Evolutionary conservation across 2,329 filamentous ascomycete genomes (phyloP), one percentile per base, ranked within the genome.

Genomic region (Monosporascus cannonballus): DNA sequence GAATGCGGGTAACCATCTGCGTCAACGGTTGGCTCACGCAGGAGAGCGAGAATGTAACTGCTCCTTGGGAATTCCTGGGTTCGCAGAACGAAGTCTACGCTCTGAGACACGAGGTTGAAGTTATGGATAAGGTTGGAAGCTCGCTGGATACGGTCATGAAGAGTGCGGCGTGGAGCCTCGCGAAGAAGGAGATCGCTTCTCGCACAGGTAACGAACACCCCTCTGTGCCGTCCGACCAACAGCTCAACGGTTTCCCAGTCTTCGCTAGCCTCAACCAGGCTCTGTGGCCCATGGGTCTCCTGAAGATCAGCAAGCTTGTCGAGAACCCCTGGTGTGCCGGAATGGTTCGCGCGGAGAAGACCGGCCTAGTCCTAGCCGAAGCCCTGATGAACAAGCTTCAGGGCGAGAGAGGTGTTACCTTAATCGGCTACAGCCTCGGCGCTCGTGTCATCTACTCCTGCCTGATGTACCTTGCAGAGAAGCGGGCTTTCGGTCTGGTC

Each of bases 371-470:
- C 72, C 80, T 96, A 4, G 90, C 90, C 3, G 90, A 95, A 64
- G 89, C 89, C 0, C 72, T 96, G 47, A 86, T 91, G 60, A 92
- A 90, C 68, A 86, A 83, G 54, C 86, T 89, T 0, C 90, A 93
- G 64, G 90, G 90, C 38, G 88, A 94, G 67, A 77, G 90, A 15
- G 86, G 89, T 0, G 87, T 95, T 1, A 92, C 86, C 0, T 72
- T 96, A 1, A 77, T 95, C 20, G 90, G 90, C 1, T 95, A 92
- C 67, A 92, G 89, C 1, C 75, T 94, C 2, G 90, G 90, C 7
- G 89, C 90, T 3, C 79, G 88, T 25, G 83, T 94, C 14, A 90
- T 96, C 47, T 96, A 89, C 68, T 83, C 86, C 1, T 96, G 92
- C 61, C 76, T 96, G 2, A 83, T 86, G 62, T 83, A 77, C 9